phyloP scores from a whole-genome alignment of 2,329 filamentous ascomycete species.

The Thelonectria olida region DNA sequence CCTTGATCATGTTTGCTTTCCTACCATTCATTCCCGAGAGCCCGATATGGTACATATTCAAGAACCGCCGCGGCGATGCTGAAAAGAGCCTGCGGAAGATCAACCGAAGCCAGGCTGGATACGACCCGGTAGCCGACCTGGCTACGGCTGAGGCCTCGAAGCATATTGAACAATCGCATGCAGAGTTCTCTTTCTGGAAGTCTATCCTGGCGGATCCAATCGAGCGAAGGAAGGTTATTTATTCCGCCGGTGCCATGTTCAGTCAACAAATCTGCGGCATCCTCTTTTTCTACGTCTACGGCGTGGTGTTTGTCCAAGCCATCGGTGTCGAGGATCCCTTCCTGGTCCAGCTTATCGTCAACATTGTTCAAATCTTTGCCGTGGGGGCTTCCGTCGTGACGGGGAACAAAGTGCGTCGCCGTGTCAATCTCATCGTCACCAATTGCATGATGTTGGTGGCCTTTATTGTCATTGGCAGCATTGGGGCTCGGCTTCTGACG shows the following conservation, averaged over 20 bases:
- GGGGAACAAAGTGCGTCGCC: conserved; percentile 48
- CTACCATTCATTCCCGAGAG: conserved; percentile 40
- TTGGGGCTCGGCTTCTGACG: conserved; percentile 28
- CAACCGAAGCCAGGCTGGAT: conserved; percentile 42
- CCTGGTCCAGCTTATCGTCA: conserved; percentile 49
- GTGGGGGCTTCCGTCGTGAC: conserved; percentile 46
- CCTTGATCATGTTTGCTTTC: conserved; percentile 33
- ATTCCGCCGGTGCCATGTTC: conserved; percentile 51
- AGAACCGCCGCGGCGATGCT: conserved; percentile 40
- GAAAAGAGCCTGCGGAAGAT: conserved; percentile 45
- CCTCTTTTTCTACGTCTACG: conserved; percentile 53
- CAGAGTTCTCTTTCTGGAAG: conserved; percentile 47
- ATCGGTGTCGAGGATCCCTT: conserved; percentile 50
- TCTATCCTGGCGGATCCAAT: conserved; percentile 50
- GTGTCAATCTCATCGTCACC: conserved; percentile 47
- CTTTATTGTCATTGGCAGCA: conserved; percentile 43
- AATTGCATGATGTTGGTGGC: conserved; percentile 46
- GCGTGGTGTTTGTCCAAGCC: conserved; percentile 50
- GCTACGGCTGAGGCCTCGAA: conserved; percentile 30
- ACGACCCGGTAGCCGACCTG: conserved; percentile 38
- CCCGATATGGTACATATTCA: conserved; percentile 45
- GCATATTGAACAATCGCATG: conserved; percentile 34
- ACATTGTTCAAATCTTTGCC: conserved; percentile 50
- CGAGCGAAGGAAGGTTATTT: conserved; percentile 55
- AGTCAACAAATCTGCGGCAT: conserved; percentile 56